A percentile compares a stretch with the other conserved stretches of the same genome.
Conservation (phyloP, 495 filamentous ascomycete species). For the Aspergillus cristatus region DNA sequence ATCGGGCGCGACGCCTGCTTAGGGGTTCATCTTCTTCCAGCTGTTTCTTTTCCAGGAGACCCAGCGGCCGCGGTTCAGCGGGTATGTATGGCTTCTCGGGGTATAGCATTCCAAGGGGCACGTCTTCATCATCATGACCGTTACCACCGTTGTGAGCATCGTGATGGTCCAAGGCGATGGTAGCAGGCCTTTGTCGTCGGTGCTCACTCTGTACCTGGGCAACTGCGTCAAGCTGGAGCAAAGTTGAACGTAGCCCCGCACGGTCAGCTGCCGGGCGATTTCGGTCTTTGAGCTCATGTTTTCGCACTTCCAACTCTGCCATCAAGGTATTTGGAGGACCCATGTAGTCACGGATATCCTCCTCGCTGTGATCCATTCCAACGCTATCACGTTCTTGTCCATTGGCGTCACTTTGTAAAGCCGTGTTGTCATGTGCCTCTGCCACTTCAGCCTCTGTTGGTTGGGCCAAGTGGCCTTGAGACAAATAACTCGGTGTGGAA, state of each 20-base stretch:
- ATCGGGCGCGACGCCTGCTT: slow-evolving; percentile 64
- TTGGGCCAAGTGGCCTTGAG: too few species aligned
- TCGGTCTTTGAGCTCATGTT: slow-evolving; percentile 69
- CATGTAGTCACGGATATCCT: slow-evolving; percentile 42
- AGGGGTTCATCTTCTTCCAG: slow-evolving; percentile 89
- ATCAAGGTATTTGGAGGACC: slow-evolving; percentile 82
- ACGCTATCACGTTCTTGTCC: slow-evolving; percentile 18
- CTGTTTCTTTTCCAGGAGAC: slow-evolving; percentile 74
- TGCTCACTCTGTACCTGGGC: slow-evolving; percentile 75
- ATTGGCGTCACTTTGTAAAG: slow-evolving; percentile 11
- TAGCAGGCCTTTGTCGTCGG: slow-evolving; percentile 62
- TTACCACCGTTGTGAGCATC: slow-evolving; percentile 27
- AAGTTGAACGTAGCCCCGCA: slow-evolving; percentile 75
- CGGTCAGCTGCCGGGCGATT: slow-evolving; percentile 57
- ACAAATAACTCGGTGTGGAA: too few species aligned
- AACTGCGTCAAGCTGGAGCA: slow-evolving; percentile 85
- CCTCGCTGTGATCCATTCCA: slow-evolving; percentile 28
- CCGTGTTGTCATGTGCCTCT: slow-evolving; percentile 9
- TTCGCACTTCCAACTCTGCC: slow-evolving; percentile 84
- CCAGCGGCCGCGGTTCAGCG: slow-evolving; percentile 61
- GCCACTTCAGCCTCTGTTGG: slow-evolving; percentile 12
- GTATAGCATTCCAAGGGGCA: slow-evolving; percentile 77
- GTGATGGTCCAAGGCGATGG: slow-evolving; percentile 84
- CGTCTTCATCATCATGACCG: slow-evolving; percentile 61
- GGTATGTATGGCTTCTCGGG: slow-evolving; percentile 47